A percentile compares a stretch with the other conserved stretches of the same genome.
Evolutionary conservation across 2,329 filamentous ascomycete species (phyloP).

Genomic region (Diaporthe citriasiana): DNA sequence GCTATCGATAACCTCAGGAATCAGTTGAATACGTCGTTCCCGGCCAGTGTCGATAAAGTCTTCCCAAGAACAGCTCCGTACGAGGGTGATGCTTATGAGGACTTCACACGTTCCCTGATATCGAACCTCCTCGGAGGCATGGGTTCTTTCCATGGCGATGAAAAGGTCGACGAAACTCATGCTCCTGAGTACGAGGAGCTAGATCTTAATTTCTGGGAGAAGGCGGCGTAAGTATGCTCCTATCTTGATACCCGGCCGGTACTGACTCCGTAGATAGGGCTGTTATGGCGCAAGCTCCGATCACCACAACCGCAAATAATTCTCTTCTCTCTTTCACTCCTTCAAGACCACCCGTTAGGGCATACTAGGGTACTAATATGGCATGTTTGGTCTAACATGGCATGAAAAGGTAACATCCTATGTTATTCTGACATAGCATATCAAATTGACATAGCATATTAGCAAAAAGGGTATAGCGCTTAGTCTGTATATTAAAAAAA

Average conservation of each 20-base stretch:
- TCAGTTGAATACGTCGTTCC: slow-evolving; percentile 6
- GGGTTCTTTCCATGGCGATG: slow-evolving; percentile 90
- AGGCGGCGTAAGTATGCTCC: slow-evolving; percentile 14
- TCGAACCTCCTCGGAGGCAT: slow-evolving; percentile 91
- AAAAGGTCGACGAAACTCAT: slow-evolving; percentile 78
- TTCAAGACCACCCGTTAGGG: too few relatives aligned
- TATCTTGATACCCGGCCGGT: slow-evolving; percentile 6
- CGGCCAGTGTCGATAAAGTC: slow-evolving; percentile 65
- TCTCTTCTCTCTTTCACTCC: slow-evolving; percentile 90
- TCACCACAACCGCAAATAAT: slow-evolving; percentile 80
- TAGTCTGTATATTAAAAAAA: too few relatives aligned
- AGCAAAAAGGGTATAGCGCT: too few relatives aligned
- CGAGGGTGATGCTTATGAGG: slow-evolving; percentile 74
- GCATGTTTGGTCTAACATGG: too few relatives aligned
- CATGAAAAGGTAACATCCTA: too few relatives aligned
- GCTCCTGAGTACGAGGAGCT: slow-evolving; percentile 92
- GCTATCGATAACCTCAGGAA: slow-evolving; percentile 10
- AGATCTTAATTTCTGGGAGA: slow-evolving; percentile 89
- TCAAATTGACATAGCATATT: too few relatives aligned
- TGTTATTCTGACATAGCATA: too few relatives aligned
- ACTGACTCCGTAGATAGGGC: slow-evolving; percentile 69
- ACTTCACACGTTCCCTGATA: slow-evolving; percentile 86
- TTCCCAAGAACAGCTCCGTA: slow-evolving; percentile 82
- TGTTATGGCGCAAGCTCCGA: slow-evolving; percentile 75
- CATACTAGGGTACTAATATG: too few relatives aligned